Percentiles rank a stretch among this genome's conserved stretches.
phyloP scores from a whole-genome alignment of 2,329 filamentous ascomycete species.

The Clonostachys byssicola region DNA sequence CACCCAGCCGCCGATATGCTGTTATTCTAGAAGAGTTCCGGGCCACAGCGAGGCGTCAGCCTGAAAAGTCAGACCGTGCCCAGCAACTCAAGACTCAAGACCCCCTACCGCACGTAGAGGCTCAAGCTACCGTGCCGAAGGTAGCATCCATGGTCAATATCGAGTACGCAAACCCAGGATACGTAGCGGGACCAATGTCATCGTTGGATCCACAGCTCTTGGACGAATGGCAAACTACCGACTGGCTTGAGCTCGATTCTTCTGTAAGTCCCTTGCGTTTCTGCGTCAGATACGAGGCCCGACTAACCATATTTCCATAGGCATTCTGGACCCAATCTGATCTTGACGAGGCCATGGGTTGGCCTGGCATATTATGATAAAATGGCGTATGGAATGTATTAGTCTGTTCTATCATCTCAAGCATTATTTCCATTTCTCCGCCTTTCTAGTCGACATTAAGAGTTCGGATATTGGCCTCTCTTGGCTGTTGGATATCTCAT shows the following conservation, averaged over 20 bases:
- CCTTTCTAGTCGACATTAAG: too few relatives aligned
- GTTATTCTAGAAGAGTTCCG: constrained; percentile 12
- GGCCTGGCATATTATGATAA: not conserved
- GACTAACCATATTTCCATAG: not conserved
- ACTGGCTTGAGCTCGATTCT: constrained; percentile 10
- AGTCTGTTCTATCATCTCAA: too few relatives aligned
- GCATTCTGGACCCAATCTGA: constrained; percentile 11
- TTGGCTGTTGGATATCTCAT: too few relatives aligned
- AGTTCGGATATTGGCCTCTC: too few relatives aligned
- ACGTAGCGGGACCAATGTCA: not conserved
- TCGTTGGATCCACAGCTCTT: constrained; percentile 2
- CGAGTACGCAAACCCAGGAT: not conserved
- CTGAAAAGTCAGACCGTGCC: not conserved
- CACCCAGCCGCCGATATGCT: constrained; percentile 10
- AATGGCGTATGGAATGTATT: too few relatives aligned
- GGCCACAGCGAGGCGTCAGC: constrained; percentile 7
- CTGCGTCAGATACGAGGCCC: too few relatives aligned
- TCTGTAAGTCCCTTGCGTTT: constrained; percentile 5
- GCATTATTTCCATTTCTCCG: too few relatives aligned
- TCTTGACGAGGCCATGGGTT: not conserved
- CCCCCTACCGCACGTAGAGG: not conserved
- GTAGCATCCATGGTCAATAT: too few relatives aligned
- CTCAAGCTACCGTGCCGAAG: not conserved
- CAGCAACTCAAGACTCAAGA: not conserved
- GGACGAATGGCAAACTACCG: constrained; percentile 7